Conservation (phyloP, 108 stramenopile genomes). For the Cafeteria roenbergensis region DNA sequence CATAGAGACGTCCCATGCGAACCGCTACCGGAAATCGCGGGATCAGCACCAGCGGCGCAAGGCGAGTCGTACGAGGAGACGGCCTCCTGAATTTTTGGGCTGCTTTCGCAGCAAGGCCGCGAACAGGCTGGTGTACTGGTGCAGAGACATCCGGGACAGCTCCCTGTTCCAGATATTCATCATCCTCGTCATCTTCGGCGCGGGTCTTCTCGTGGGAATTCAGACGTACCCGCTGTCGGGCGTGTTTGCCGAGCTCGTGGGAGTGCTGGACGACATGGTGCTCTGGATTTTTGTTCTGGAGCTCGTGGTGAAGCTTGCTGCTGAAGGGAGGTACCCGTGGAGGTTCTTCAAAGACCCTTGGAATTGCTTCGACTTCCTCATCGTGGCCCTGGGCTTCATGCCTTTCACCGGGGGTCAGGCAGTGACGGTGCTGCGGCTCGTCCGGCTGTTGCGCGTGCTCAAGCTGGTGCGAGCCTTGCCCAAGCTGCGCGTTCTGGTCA, state of each 20-base stretch:
- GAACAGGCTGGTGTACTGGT: background rate
- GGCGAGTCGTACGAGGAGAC: too few relatives aligned
- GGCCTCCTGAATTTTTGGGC: background rate
- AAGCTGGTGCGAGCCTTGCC: constrained; percentile 34
- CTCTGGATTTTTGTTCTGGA: constrained; percentile 16
- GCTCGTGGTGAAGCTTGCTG: constrained; percentile 27
- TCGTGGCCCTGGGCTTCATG: constrained; percentile 17
- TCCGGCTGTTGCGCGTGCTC: constrained; percentile 27
- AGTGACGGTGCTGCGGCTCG: constrained; percentile 27
- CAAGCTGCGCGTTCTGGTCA: constrained; percentile 31
- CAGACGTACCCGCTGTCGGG: constrained; percentile 25
- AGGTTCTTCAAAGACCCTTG: constrained; percentile 21
- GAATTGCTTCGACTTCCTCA: constrained; percentile 28
- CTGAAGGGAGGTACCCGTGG: constrained; percentile 23
- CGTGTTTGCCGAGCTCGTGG: background rate
- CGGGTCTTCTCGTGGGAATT: constrained; percentile 33
- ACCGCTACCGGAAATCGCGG: too few relatives aligned
- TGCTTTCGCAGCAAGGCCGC: background rate
- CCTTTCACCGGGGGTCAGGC: constrained; percentile 14
- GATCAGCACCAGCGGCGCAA: too few relatives aligned
- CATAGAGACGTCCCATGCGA: too few relatives aligned
- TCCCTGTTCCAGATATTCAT: constrained; percentile 9
- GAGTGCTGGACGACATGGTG: constrained; percentile 8
- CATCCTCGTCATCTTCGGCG: constrained; percentile 26
- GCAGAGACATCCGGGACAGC: background rate